These are phyloP conservation scores for Cornus florida DNA, from an alignment of 148 eudicot genomes.

Conservation along the genomic window DNA sequence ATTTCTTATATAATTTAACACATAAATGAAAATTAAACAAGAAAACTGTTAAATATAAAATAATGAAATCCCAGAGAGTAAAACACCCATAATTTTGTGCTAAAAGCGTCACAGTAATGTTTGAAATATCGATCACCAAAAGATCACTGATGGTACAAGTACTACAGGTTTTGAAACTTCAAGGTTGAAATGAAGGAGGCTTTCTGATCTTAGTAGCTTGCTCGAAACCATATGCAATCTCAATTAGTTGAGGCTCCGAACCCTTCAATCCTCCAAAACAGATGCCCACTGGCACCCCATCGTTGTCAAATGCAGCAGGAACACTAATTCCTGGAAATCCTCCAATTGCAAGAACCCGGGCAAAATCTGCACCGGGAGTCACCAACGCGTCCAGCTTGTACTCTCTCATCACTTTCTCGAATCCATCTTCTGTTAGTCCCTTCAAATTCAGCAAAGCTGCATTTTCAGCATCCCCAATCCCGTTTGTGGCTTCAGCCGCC, in stretches of 20 bases:
- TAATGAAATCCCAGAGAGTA: too few species aligned
- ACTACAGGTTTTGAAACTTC: too few species aligned
- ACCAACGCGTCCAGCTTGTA: conserved; percentile 13
- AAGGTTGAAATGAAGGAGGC: conserved; percentile 4
- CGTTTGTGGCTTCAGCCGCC: not conserved
- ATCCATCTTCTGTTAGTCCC: not conserved
- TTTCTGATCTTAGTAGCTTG: conserved; percentile 13
- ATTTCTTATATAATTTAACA: too few species aligned
- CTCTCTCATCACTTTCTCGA: conserved; percentile 13
- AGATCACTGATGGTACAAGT: too few species aligned
- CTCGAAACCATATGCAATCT: conserved; percentile 15
- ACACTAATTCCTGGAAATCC: conserved; percentile 15
- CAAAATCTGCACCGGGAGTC: not conserved
- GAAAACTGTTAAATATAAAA: too few species aligned
- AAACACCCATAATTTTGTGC: too few species aligned
- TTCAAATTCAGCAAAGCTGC: not conserved
- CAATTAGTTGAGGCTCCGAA: conserved; percentile 15
- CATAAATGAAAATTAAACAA: too few species aligned
- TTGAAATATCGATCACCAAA: too few species aligned
- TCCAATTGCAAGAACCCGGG: conserved; percentile 1
- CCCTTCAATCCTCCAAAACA: conserved; percentile 11
- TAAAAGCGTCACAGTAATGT: too few species aligned
- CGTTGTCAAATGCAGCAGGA: not conserved
- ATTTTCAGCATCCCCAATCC: conserved; percentile 9
- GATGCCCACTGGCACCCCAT: conserved; percentile 7